phyloP scores from a whole-genome alignment of 1,139 yeast species.

The Kodamaea fungicola region DNA sequence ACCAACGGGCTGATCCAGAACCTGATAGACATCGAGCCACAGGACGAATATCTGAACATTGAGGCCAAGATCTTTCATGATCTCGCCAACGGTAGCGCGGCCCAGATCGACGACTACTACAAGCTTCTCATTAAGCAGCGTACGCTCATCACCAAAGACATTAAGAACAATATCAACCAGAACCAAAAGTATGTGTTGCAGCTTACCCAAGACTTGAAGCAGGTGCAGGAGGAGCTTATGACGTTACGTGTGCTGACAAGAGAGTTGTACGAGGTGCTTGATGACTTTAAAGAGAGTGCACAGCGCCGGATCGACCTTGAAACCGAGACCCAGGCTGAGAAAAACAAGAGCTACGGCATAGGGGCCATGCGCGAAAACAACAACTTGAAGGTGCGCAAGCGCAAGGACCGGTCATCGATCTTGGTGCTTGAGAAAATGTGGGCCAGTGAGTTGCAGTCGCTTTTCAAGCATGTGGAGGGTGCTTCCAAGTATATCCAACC shows the following conservation, averaged over 20 bases:
- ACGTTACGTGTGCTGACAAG: conserved; percentile 57
- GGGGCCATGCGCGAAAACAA: conserved; percentile 4
- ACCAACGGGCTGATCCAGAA: conserved; percentile 12
- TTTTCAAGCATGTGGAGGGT: conserved; percentile 85
- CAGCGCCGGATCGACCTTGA: conserved; percentile 52
- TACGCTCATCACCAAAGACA: conserved; percentile 55
- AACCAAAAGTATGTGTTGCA: conserved; percentile 71
- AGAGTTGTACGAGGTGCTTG: conserved; percentile 60
- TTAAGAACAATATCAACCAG: conserved; percentile 61
- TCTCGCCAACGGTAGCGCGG: conserved; percentile 64
- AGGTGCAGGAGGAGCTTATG: conserved; percentile 63
- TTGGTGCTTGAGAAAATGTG: conserved; percentile 74
- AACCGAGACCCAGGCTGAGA: conserved; percentile 9
- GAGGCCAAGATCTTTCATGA: conserved; percentile 50
- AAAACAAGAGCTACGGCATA: conserved; percentile 4
- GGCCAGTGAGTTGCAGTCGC: conserved; percentile 68
- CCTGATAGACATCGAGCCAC: conserved; percentile 10
- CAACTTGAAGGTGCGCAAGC: conserved; percentile 14
- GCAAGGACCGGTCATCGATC: conserved; percentile 65
- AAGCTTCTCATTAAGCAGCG: conserved; percentile 54
- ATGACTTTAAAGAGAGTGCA: conserved; percentile 69
- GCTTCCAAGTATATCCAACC: conserved; percentile 80
- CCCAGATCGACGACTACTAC: conserved; percentile 70
- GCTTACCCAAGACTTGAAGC: conserved; percentile 61
- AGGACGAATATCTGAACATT: conserved; percentile 26